Conservation (phyloP, 1,284 basidiomycete species). For the Neolentinus lepideus region DNA sequence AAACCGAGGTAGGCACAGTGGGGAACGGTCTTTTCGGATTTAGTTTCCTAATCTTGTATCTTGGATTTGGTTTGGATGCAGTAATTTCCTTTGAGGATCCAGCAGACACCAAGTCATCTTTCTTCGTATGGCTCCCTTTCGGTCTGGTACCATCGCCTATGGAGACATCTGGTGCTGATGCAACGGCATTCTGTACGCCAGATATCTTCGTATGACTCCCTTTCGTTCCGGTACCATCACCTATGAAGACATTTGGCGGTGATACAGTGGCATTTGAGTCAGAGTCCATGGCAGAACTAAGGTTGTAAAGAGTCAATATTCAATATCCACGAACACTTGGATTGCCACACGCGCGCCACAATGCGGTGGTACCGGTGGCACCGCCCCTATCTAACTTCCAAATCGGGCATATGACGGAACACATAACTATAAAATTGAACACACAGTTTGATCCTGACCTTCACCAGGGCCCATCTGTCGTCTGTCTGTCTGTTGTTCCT, state of each 20-base stretch:
- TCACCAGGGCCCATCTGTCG: conserved; percentile 2
- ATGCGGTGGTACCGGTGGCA: background rate
- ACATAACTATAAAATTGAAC: background rate
- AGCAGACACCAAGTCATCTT: no score
- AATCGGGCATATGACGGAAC: background rate
- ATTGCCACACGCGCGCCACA: background rate
- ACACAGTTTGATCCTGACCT: background rate
- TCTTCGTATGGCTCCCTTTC: no score
- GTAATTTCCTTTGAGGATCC: conserved; percentile 8
- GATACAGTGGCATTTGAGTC: no score
- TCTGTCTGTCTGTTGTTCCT: conserved; percentile 3
- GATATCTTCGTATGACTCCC: no score
- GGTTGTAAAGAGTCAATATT: no score
- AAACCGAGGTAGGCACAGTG: conserved; percentile 67
- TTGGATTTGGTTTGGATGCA: conserved; percentile 3
- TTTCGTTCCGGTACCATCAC: no score
- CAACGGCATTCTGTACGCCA: no score
- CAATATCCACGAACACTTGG: no score
- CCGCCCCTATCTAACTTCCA: background rate
- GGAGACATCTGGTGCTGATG: no score
- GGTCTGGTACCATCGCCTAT: no score
- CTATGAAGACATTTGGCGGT: no score
- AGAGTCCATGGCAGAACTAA: no score
- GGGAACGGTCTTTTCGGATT: conserved; percentile 67
- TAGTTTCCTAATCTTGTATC: conserved; percentile 27